Conservation (phyloP, 306 rosid genomes). For the Dryas alaskensis region DNA sequence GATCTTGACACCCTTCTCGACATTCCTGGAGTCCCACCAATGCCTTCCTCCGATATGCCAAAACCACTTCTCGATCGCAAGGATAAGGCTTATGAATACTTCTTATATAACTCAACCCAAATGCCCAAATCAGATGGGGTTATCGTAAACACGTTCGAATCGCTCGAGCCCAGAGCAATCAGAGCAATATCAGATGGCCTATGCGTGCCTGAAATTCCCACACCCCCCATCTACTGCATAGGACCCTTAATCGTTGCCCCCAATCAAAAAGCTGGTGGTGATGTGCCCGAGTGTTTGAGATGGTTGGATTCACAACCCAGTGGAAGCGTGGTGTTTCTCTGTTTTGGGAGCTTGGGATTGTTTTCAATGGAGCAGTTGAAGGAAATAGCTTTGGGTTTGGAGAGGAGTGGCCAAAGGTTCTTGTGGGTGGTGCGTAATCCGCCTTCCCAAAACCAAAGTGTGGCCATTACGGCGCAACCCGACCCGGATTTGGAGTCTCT, state of each 20-base stretch:
- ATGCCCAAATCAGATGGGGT: conserved; percentile 32
- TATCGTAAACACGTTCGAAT: conserved; percentile 40
- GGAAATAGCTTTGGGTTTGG: conserved; percentile 57
- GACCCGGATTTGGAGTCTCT: conserved; percentile 37
- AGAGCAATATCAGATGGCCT: conserved; percentile 38
- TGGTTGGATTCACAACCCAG: conserved; percentile 60
- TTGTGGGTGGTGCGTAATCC: conserved; percentile 58
- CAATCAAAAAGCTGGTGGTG: neutral
- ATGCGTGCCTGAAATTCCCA: conserved; percentile 16
- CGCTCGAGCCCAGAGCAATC: conserved; percentile 24
- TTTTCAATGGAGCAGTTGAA: conserved; percentile 37
- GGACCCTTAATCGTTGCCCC: conserved; percentile 38
- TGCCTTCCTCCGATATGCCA: conserved; percentile 17
- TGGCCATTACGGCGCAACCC: neutral
- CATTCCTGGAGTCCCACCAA: conserved; percentile 28
- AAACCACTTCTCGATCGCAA: conserved; percentile 30
- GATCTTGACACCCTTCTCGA: conserved; percentile 12
- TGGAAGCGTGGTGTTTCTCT: conserved; percentile 49
- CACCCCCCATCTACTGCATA: conserved; percentile 31
- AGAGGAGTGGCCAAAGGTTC: conserved; percentile 50
- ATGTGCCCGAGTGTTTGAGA: conserved; percentile 31
- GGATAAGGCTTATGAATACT: conserved; percentile 19
- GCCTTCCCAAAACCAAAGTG: neutral
- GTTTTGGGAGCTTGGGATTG: conserved; percentile 60
- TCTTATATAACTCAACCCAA: neutral